Evolutionary conservation across 1,284 basidiomycete genomes (phyloP), one percentile per base, ranked within the genome.

Genomic region (Puccinia novopanici): DNA sequence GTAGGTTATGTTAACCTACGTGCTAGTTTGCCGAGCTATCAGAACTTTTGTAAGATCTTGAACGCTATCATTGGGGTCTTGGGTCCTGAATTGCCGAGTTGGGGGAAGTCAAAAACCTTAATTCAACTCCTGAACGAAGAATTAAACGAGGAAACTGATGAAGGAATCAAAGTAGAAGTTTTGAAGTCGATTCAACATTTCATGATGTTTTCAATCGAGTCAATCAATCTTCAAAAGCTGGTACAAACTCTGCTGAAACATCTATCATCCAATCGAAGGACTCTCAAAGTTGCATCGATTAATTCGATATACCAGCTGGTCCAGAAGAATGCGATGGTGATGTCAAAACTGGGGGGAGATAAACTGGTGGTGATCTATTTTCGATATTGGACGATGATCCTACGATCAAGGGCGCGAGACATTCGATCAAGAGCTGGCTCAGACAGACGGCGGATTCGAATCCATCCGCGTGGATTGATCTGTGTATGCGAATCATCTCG

Each of bases 101-200:
- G 92, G 0, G 88, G 90, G 34, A 89, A 91, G n/a, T 92, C 94
- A 0, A 89, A 94, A 45, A 90, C 90, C 3, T 88, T 98, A 17
- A 89, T 98, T 24, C 89, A 96, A 76, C 91, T 93, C 83, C 89
- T 99, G 10, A 91, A 98, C 0, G 89, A 91, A 82, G 92, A 95
- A 84, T 93, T 98, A 84, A 91, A 91, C 3, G 87, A 89, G 55
- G 78, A 99, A 84, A 89, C 90, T 2, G 94, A 98, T 83, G 93
- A 96, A 83, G 92, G 92, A 0, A 91, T 96, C 74, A 89, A 91
- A 37, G 93, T 98, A 0, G 95, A 99, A 85, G 94, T 95, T 0
- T 95, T 98, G 86, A 93, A 93, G 86, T 96, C 95, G 84, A 91
- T 94, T 24, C 96, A 99, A 85, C 95, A 98, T 85, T 92, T 98